Evolutionary conservation across 2,329 filamentous ascomycete species (phyloP).

Genomic region (Fusarium sp.): DNA sequence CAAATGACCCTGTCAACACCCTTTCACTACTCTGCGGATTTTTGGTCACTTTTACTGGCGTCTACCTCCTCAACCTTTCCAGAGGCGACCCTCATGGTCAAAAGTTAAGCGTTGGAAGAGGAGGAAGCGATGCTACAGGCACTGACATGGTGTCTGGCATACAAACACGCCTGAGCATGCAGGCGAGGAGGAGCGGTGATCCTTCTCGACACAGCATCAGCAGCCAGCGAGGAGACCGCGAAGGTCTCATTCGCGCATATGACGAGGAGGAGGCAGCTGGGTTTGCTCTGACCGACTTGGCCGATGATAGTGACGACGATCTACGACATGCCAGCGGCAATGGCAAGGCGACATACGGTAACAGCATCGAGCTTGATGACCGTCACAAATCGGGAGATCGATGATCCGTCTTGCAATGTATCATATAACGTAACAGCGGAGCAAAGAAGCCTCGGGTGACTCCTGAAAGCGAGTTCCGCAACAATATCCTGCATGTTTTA

Average conservation of each 20-base stretch:
- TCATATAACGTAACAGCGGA: conserved; percentile 40
- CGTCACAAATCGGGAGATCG: conserved; percentile 61
- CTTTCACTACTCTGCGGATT: conserved; percentile 94
- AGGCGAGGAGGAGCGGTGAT: conserved; percentile 80
- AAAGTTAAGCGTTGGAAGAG: conserved; percentile 70
- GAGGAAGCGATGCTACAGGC: conserved; percentile 81
- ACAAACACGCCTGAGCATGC: conserved; percentile 94
- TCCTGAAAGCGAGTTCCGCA: conserved; percentile 13
- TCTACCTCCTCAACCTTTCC: conserved; percentile 96
- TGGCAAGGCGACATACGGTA: conserved; percentile 58
- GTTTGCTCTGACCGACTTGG: conserved; percentile 83
- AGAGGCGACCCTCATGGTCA: conserved; percentile 88
- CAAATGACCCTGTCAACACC: conserved; percentile 89
- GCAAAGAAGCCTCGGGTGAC: conserved; percentile 12
- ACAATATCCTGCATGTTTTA: conserved; percentile 38
- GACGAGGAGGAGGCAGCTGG: conserved; percentile 83
- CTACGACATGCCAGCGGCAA: conserved; percentile 56
- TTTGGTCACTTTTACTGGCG: conserved; percentile 92
- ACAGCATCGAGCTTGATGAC: conserved; percentile 64
- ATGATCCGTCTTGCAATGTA: conserved; percentile 34
- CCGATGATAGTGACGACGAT: conserved; percentile 81
- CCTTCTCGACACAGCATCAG: conserved; percentile 74
- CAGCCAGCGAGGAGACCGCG: conserved; percentile 76
- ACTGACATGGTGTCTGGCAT: conserved; percentile 92
- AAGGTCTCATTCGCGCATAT: conserved; percentile 88